Base-by-base conservation (phyloP, 345 rosid species). In the Salix purpurea region DNA sequence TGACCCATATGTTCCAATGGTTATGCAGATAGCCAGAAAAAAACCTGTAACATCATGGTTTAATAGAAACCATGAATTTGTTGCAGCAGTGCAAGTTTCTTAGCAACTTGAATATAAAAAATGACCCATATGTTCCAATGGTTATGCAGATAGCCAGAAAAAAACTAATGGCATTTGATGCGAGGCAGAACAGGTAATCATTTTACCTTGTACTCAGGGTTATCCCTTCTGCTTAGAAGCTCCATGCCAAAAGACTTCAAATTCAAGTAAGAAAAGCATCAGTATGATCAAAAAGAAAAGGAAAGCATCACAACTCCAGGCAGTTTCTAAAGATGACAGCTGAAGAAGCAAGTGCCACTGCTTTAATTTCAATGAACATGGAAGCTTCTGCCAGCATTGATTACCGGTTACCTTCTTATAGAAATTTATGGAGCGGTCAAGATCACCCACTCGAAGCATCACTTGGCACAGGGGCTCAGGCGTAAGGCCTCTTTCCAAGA, bases 231-330 rank as follows among this genome's bases (percentile, higher is more conserved):
- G 50, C 69, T 56, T 32, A 80, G 79, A 34, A 74, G 79, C 67
- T 75, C 70, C 83, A 80, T 76, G 50, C 79, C 79, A 56, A 80
- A 75, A 65, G 79, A 79, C 83, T 80, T 69, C 67, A 70, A 18
- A 79, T 69, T 77, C 79, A 67, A 62, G 48, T 50, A 67, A 67
- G 30, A 60, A 40, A 60, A 24, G 12, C 50, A 46, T 46, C 50
- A 46, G 50, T 46, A 46, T 14, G 18, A 46, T 46, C 14, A 46
- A 12, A 66, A 64, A 64, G 18, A 14, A 24, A 64, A 24, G 10
- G 69, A 13, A 13, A 61, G 13, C 48, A 54, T 74, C 69, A 74
- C 72, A 36, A 74, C 19, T 19, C 36, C 24, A 62, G 54, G 11
- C 5, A 48, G 32, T 42, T 24, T 67, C n/a, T 34, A 6, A 44